These are phyloP conservation scores for Aspergillus leporis DNA, from an alignment of 495 filamentous ascomycete species.

Conservation along the genomic window DNA sequence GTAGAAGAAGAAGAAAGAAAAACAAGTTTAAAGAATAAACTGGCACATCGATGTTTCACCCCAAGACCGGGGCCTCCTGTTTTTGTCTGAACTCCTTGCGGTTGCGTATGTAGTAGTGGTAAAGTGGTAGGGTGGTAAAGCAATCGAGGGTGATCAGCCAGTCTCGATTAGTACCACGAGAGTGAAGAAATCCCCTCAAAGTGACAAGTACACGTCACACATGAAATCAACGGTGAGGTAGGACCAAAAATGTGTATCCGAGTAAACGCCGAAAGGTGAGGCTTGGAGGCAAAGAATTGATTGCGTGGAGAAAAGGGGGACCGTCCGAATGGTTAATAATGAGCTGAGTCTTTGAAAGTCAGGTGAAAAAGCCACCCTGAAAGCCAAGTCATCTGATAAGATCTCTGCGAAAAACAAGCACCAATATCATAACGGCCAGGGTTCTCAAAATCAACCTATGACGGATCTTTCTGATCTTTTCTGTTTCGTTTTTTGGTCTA, in stretches of 20 bases:
- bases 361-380: not conserved
- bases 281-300: not conserved
- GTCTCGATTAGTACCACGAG: not conserved
- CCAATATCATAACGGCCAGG: not conserved
- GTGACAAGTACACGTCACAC: not conserved
- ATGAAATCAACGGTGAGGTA: not conserved
- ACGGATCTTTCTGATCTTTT: not conserved
- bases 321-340: not conserved
- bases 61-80: not conserved
- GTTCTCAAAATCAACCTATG: not conserved
- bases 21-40: not conserved
- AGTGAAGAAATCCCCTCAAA: not conserved
- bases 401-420: not conserved
- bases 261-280: not conserved
- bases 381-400: conserved; percentile 19
- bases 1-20: not conserved
- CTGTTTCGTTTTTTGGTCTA: not conserved
- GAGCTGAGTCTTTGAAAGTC: not conserved
- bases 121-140: not conserved
- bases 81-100: not conserved
- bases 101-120: not conserved
- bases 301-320: not conserved
- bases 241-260: conserved; percentile 10
- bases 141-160: not conserved
- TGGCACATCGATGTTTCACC: not conserved